A percentile compares a stretch with the other conserved stretches of the same genome.
phyloP scores from a whole-genome alignment of 192 early-diverging fungal genomes.

The Podila minutissima region DNA sequence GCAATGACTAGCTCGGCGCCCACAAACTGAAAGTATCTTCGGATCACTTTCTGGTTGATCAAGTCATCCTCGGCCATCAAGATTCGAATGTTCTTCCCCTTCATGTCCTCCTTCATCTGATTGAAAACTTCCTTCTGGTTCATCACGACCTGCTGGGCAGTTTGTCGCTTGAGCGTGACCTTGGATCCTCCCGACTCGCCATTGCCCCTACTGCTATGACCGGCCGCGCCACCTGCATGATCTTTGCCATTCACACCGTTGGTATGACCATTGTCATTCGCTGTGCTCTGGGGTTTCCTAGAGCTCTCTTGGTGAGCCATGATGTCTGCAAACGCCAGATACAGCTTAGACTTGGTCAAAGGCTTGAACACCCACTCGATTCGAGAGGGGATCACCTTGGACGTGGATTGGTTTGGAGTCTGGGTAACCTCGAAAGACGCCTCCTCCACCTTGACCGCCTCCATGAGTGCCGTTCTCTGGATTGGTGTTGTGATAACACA shows the following conservation, averaged over 20 bases:
- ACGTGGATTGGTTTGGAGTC: background rate
- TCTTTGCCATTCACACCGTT: background rate
- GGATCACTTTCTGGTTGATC: slow-evolving; percentile 68
- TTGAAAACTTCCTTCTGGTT: slow-evolving; percentile 63
- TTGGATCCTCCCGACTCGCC: slow-evolving; percentile 3
- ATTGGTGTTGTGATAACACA: slow-evolving; percentile 66
- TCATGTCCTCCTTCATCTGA: slow-evolving; percentile 60
- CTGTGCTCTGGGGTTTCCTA: background rate
- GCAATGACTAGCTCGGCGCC: slow-evolving; percentile 59
- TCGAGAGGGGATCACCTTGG: slow-evolving; percentile 40
- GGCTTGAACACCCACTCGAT: slow-evolving; percentile 69
- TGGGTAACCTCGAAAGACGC: slow-evolving; percentile 24
- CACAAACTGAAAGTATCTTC: slow-evolving; percentile 56
- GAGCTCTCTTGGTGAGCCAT: slow-evolving; percentile 25
- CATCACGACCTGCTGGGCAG: slow-evolving; percentile 55
- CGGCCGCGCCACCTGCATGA: background rate
- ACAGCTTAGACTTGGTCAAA: slow-evolving; percentile 59
- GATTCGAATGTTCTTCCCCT: slow-evolving; percentile 57
- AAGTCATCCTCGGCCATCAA: slow-evolving; percentile 67
- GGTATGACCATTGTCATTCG: background rate
- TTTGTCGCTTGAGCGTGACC: slow-evolving; percentile 39
- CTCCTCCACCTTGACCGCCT: slow-evolving; percentile 48
- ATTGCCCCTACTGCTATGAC: background rate
- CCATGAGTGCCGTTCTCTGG: slow-evolving; percentile 60
- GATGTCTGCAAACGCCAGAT: slow-evolving; percentile 54